A percentile compares a stretch with the other conserved stretches of the same genome.
phyloP scores from a whole-genome alignment of 306 rosid species.

The Alnus rubra region DNA sequence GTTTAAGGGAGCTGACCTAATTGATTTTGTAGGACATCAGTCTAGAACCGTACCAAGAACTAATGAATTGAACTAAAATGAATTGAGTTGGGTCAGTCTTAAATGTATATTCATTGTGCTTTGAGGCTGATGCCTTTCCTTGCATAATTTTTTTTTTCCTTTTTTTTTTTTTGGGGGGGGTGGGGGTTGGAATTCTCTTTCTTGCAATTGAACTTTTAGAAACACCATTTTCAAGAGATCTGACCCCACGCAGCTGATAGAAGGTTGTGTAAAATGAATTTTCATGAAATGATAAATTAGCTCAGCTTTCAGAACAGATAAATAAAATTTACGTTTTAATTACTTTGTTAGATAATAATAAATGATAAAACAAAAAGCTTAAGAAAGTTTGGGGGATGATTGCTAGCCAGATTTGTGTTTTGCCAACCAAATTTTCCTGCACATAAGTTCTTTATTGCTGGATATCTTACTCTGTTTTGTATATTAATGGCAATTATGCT shows the following conservation, averaged over 20 bases:
- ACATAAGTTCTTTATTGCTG: slow-evolving; percentile 10
- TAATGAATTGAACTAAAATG: background rate
- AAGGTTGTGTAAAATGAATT: too few relatives aligned
- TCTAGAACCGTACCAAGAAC: background rate
- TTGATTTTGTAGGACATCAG: background rate
- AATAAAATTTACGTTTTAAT: background rate
- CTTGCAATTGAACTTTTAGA: too few relatives aligned
- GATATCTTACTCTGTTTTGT: slow-evolving; percentile 2
- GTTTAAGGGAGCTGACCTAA: background rate
- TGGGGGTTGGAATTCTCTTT: too few relatives aligned
- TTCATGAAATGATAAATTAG: background rate
- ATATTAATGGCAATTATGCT: background rate
- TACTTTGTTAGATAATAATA: background rate
- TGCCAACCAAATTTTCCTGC: slow-evolving; percentile 1
- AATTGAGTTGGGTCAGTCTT: background rate
- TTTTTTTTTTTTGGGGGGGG: too few relatives aligned
- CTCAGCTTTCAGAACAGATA: background rate
- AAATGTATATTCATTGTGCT: background rate
- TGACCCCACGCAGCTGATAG: too few relatives aligned
- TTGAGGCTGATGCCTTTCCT: background rate
- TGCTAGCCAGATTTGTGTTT: slow-evolving; percentile 2
- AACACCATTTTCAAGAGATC: too few relatives aligned
- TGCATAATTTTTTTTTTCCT: too few relatives aligned
- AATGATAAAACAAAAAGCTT: background rate
- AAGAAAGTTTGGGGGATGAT: background rate